Evolutionary conservation across 768 basidiomycete genomes (phyloP), one percentile per base, ranked within the genome.

Genomic region (Kwoniella shandongensis): DNA sequence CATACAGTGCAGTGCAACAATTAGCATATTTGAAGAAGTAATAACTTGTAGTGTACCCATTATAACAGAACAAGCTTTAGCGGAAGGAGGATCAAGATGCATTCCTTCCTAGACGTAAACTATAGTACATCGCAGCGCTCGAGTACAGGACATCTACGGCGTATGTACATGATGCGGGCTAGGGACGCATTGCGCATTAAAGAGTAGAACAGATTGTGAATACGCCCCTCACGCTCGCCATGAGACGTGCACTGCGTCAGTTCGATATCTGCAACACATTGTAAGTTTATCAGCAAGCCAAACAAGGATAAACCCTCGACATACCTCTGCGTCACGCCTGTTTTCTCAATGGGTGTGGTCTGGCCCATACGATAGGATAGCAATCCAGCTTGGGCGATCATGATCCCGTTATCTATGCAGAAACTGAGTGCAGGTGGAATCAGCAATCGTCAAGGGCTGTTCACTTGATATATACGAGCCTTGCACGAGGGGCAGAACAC

Each of bases 321-420:
- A 65, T 35, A 89, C 91, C 94, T 82, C 79, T 99, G 96, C 6
- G 93, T 98, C 70, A 91, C 93, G 30, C 84, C 88, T 52, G 87
- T 92, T 70, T 94, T 83, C 25, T 81, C 75, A 26, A 98, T 71
- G 1, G 87, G 82, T 0, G 92, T 97, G 44, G 78, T 77, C 59
- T 85, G 82, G 23, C 94, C 96, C 91, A 93, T 97, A 2, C 96
- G 83, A 75, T 85, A 91, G 61, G 86, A 85, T 35, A 99, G 81
- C 26, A 99, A 81, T 4, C 96, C 96, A 5, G 96, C 96, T 72
- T 99, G 96, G 2, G 96, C 94, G 52, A 99, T 98, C 96, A 99
- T 99, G 66, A 98, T 94, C 1, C 96, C 96, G 66, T 99, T 99
- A 76, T 99, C 96, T 59, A 99, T 98, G 77, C 96, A 98, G 77